Evolutionary conservation across 2,329 filamentous ascomycete species (phyloP).

Genomic region (Botrytis byssoidea): DNA sequence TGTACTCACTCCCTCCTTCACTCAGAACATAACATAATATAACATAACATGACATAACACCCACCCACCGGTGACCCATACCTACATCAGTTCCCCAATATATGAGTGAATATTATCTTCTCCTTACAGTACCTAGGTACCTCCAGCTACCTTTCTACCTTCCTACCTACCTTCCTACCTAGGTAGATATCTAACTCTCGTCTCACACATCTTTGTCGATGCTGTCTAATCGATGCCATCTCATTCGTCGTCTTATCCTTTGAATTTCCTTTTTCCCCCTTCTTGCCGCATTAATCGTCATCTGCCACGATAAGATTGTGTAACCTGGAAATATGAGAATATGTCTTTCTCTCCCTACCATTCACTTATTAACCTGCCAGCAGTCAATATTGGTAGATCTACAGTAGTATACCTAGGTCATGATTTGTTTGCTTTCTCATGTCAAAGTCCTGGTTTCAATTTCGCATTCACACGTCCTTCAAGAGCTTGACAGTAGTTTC

Average conservation of each 20-base stretch:
- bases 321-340: not conserved
- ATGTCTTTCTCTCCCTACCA: not conserved
- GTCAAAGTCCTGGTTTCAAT: not conserved
- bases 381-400: not conserved
- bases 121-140: too few species aligned
- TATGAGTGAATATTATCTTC: not conserved
- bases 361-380: not conserved
- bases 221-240: not conserved
- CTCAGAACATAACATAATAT: not conserved
- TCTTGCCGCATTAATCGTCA: not conserved
- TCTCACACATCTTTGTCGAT: not conserved
- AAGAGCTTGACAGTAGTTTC: not conserved
- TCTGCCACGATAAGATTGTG: conserved; percentile 4
- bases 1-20: not conserved
- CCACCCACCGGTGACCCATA: not conserved
- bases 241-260: conserved; percentile 4
- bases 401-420: not conserved
- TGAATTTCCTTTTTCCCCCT: too few species aligned
- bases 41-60: not conserved
- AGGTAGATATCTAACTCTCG: too few species aligned
- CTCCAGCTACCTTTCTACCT: too few species aligned
- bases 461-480: not conserved
- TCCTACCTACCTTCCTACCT: too few species aligned
- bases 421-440: not conserved
- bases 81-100: not conserved